Evolutionary conservation across 768 basidiomycete species (phyloP).

Genomic region (Serendipita vermifera): DNA sequence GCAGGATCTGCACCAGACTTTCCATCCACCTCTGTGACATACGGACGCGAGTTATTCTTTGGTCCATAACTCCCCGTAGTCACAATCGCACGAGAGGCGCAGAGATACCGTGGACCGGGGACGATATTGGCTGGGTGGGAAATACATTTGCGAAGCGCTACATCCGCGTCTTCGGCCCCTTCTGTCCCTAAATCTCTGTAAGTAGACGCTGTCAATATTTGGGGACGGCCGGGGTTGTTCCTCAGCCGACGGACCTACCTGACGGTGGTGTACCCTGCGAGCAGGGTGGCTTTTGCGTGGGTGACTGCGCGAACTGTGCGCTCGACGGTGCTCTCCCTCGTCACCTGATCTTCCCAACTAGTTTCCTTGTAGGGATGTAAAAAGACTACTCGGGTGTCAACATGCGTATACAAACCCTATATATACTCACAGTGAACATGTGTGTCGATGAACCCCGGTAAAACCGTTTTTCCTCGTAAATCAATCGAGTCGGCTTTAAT

Average conservation of each 20-base stretch:
- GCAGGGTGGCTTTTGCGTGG: conserved; percentile 43
- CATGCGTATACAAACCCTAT: background rate
- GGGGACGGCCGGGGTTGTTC: background rate
- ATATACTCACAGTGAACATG: conserved; percentile 44
- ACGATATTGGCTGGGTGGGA: conserved; percentile 35
- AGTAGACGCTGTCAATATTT: background rate
- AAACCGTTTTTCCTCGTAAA: conserved; percentile 33
- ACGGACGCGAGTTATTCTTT: conserved; percentile 33
- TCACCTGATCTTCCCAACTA: conserved; percentile 49
- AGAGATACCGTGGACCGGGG: conserved; percentile 52
- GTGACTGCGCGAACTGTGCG: conserved; percentile 47
- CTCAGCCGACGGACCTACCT: conserved; percentile 26
- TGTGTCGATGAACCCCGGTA: conserved; percentile 45
- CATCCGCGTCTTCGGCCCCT: conserved; percentile 49
- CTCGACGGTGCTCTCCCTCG: conserved; percentile 43
- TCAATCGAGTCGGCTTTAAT: conserved; percentile 27
- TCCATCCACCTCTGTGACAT: conserved; percentile 42
- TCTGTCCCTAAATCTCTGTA: conserved; percentile 54
- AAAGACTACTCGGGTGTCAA: conserved; percentile 32
- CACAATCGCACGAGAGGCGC: conserved; percentile 45
- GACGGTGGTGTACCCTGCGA: conserved; percentile 53
- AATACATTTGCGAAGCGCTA: conserved; percentile 43
- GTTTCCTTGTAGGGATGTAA: conserved; percentile 48
- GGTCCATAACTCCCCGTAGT: conserved; percentile 51
- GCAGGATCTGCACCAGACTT: conserved; percentile 45